Base-by-base conservation (phyloP, 164 flowering plant genomes). In the Buxus sempervirens region DNA sequence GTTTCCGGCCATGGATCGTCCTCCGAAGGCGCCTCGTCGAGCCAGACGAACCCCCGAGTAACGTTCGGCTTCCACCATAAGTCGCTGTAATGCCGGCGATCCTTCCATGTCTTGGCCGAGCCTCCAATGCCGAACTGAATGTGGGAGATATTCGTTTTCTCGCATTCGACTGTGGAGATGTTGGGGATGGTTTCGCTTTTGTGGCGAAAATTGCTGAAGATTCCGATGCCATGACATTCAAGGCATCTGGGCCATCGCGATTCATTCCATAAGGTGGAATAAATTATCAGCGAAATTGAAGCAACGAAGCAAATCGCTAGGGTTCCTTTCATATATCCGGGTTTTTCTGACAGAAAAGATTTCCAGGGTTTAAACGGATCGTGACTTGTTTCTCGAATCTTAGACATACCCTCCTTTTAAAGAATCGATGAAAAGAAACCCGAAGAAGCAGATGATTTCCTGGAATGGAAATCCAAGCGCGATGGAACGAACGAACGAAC, bases 1-100 rank as follows among this genome's bases (percentile, higher is more conserved):
- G 62, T 62, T 3, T 8, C 61, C 19, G 80, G 79, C 87, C 83
- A 83, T 21, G 74, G 14, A 0, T 26, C 62, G 23, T 74, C 66
- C 6, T 20, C 64, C 15, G 62, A 27, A 5, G 84, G 84, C 56
- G 56, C 60, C 72, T 78, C 64, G 65, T 85, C 91, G 0, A 87
- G 77, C 91, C 91, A 87, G 5, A 83, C 88, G 71, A 65, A 84
- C 36, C 90, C 92, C 0, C 90, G 83, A 0, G 81, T 85, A 14
- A 62, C n/a, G 53, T 70, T 67, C 0, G 82, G 83, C 16, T 62
- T 64, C 92, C 92, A 88, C 88, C 89, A 88, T 5, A 82, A 53
- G 68, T 84, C 86, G 38, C 49, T 38, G 80, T 84, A 88, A 45
- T 53, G 79, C 20, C 78, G 72, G 41, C 88, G 82, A 5, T 70